Base-by-base conservation (phyloP, 495 filamentous ascomycete species). In the Stereocaulon alpinum region DNA sequence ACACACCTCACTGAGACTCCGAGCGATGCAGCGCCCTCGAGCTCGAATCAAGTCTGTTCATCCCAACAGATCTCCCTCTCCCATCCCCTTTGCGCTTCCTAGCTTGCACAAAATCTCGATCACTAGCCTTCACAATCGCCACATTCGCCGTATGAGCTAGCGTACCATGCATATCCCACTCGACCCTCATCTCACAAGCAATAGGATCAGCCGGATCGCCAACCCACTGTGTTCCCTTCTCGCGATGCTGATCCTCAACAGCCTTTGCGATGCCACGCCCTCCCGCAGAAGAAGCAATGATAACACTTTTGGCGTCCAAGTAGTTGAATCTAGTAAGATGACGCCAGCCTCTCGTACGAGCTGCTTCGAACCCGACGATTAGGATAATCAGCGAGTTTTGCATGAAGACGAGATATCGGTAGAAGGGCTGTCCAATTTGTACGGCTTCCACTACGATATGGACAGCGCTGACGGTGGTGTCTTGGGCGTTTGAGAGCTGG, bases 191-290 rank as follows among this genome's bases (percentile, higher is more conserved):
- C 4, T 34, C 20, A 55, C 18, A 20, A 15, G 20, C 51, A 41
- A 55, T 6, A 24, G 6, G n/a, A 55, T 55, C 51, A 27, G n/a
- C 40, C 3, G 51, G 51, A 55, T 55, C 51, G 22, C 30, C 51
- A 55, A 20, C n/a, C 51, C 51, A 55, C 12, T 42, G 20, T 12
- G 34, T 55, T 11, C 32, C 52, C 27, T 55, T 4, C 2, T 20
- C 20, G 4, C 24, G 37, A 34, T 41, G 52, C 40, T 40, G 7
- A n/a, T 40, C 37, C 22, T 20, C 41, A 24, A 42, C 18, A 42
- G 52, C 52, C 52, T 55, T 42, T 55, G 27, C 54, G 18, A 56
- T 44, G 4, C 17, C 24, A 20, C 1, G 15, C 3, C 54, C 54
- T 15, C 40, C 54, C 9, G 24, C n/a, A 0, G 41, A 56, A 18